Evolutionary conservation across 768 basidiomycete genomes (phyloP), one percentile per base, ranked within the genome.

Genomic region (Kwoniella sp.): DNA sequence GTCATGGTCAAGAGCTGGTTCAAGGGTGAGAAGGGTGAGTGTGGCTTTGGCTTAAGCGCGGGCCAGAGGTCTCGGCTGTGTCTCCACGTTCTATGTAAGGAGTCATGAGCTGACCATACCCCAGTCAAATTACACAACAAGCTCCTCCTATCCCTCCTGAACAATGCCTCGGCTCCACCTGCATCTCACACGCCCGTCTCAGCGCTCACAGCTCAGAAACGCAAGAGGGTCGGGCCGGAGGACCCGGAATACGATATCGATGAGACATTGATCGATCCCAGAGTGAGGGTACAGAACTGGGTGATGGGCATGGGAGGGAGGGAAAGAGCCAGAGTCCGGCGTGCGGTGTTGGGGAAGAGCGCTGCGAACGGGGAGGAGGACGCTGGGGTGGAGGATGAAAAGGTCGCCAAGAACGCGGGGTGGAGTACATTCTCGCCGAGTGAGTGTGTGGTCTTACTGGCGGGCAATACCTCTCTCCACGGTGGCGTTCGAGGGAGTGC

Each of bases 11-110:
- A 39, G 28, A 53, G 56, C 2, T 70, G 64, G 62, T 39, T 70
- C 20, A 70, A 70, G 23, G 68, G 65, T 0, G 46, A 59, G 26
- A 60, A 62, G 28, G 12, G 68, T 70, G 45, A 55, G 63, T 65
- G 29, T 8, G 29, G 26, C 11, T 26, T 19, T 22, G 32, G n/a
- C 23, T 17, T n/a, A 20, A 49, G 23, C 25, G 28, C 29, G 5
- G 25, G n/a, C n/a, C n/a, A n/a, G n/a, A n/a, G n/a, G n/a, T n/a
- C n/a, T n/a, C n/a, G n/a, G n/a, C n/a, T n/a, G n/a, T n/a, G n/a
- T n/a, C n/a, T n/a, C n/a, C n/a, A n/a, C n/a, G n/a, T n/a, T n/a
- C n/a, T n/a, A 44, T 12, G 10, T 33, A n/a, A n/a, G n/a, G n/a
- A n/a, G n/a, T n/a, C 41, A 5, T 19, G 22, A 2, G 38, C 50